A percentile compares a stretch with the other conserved stretches of the same genome.
phyloP scores from a whole-genome alignment of 1,284 basidiomycete genomes.

The Anthracocystis walkeri region DNA sequence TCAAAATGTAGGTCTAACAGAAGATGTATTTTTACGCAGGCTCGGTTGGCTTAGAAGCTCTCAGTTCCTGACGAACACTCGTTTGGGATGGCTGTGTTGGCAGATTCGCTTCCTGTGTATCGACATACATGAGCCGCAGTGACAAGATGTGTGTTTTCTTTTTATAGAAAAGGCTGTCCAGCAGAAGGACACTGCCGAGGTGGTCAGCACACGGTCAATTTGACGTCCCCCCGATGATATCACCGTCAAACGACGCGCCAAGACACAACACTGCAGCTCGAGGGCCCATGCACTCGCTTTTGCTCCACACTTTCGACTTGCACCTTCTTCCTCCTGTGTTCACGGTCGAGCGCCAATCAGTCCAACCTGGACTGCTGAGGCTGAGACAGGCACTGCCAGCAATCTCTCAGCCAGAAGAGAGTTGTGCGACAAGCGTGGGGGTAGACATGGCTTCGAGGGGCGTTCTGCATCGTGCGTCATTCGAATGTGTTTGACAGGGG shows the following conservation, averaged over 20 bases:
- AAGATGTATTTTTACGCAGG: too few species aligned
- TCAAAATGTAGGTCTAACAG: too few species aligned
- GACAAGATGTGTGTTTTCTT: too few species aligned
- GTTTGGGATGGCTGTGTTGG: too few species aligned
- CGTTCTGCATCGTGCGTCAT: conserved; percentile 3
- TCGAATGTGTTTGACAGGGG: not conserved
- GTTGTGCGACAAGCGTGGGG: not conserved
- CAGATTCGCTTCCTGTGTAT: too few species aligned
- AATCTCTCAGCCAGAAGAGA: not conserved
- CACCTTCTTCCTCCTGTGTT: not conserved
- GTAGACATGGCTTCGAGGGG: not conserved
- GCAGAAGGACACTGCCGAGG: not conserved
- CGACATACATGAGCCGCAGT: too few species aligned
- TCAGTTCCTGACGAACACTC: not conserved
- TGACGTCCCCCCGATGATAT: conserved; percentile 9
- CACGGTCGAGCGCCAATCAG: not conserved
- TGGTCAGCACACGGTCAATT: not conserved
- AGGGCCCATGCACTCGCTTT: conserved; percentile 3
- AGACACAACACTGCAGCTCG: not conserved
- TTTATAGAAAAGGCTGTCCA: not conserved
- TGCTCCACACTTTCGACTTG: conserved; percentile 6
- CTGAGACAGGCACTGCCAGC: not conserved
- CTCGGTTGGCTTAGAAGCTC: too few species aligned
- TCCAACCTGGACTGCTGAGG: not conserved
- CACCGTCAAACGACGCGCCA: conserved; percentile 7